Evolutionary conservation across 1,139 yeast species (phyloP).

Genomic region (Yarrowia galli): DNA sequence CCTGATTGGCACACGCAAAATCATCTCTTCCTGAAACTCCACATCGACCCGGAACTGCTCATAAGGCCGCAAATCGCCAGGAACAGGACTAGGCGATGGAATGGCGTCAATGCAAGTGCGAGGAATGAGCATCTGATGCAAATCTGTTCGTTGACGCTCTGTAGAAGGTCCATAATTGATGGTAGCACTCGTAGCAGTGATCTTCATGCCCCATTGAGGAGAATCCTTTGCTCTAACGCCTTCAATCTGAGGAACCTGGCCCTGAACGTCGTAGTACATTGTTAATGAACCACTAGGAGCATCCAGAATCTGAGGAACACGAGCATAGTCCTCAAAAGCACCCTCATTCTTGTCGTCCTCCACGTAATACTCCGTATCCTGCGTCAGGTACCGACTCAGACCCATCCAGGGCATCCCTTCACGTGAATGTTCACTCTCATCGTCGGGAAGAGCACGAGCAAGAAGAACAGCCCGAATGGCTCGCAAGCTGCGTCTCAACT

Average conservation of each 20-base stretch:
- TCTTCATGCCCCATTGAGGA: slow-evolving; percentile 73
- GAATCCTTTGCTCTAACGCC: slow-evolving; percentile 39
- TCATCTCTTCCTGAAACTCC: slow-evolving; percentile 64
- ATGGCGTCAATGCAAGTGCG: slow-evolving; percentile 64
- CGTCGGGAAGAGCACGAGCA: slow-evolving; percentile 5
- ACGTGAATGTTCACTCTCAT: neutral
- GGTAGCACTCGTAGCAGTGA: slow-evolving; percentile 67
- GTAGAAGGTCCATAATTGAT: slow-evolving; percentile 96
- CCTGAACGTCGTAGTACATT: slow-evolving; percentile 77
- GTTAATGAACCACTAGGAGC: slow-evolving; percentile 62
- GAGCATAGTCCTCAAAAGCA: slow-evolving; percentile 76
- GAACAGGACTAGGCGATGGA: slow-evolving; percentile 55
- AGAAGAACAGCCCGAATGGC: slow-evolving; percentile 26
- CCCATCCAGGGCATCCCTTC: slow-evolving; percentile 53
- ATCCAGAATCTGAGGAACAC: slow-evolving; percentile 75
- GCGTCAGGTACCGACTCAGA: slow-evolving; percentile 50
- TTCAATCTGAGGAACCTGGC: slow-evolving; percentile 48
- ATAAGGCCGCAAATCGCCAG: slow-evolving; percentile 63
- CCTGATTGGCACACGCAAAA: slow-evolving; percentile 81
- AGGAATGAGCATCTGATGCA: slow-evolving; percentile 76
- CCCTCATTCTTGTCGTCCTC: slow-evolving; percentile 51
- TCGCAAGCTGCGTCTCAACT: slow-evolving; percentile 1
- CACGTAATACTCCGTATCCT: slow-evolving; percentile 41
- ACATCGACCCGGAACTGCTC: slow-evolving; percentile 64
- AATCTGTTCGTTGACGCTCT: slow-evolving; percentile 74